Conservation (phyloP, 2,329 filamentous ascomycete species). For the Huntiella abstrusa region DNA sequence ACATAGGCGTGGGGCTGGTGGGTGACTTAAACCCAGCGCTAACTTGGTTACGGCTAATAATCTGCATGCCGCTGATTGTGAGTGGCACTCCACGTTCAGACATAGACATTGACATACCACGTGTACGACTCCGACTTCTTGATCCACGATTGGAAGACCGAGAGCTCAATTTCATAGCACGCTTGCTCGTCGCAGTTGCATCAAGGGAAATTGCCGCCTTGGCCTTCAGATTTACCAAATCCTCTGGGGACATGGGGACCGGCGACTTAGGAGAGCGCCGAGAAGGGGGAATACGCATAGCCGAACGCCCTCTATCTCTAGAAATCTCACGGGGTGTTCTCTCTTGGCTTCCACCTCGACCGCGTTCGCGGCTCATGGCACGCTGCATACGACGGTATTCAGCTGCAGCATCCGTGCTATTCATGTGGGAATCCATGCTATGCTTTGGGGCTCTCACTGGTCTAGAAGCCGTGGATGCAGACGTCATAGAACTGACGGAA, state of each 20-base stretch:
- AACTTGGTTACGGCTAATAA: constrained; percentile 15
- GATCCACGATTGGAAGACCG: constrained; percentile 27
- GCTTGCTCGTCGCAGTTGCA: neutral
- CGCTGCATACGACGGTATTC: constrained; percentile 23
- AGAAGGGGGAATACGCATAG: constrained; percentile 50
- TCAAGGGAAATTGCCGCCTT: constrained; percentile 14
- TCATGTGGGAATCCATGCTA: constrained; percentile 69
- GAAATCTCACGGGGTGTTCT: constrained; percentile 40
- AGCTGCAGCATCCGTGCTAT: constrained; percentile 62
- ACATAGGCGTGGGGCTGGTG: constrained; percentile 33
- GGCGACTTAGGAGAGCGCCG: constrained; percentile 79
- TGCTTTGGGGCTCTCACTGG: constrained; percentile 34
- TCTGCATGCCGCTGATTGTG: constrained; percentile 28
- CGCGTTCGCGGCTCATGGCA: neutral
- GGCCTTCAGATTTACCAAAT: constrained; percentile 40
- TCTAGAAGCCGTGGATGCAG: constrained; percentile 29
- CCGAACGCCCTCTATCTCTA: constrained; percentile 49
- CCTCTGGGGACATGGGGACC: constrained; percentile 84
- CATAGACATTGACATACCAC: neutral
- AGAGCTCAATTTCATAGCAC: constrained; percentile 14
- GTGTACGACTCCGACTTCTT: neutral
- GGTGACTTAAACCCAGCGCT: constrained; percentile 5
- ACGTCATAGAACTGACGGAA: constrained; percentile 40
- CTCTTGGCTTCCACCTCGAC: constrained; percentile 16
- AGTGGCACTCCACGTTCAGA: constrained; percentile 34